Evolutionary conservation across 1,284 basidiomycete species (phyloP), one percentile per base, ranked within the genome.

Genomic region (Amylostereum areolatum): DNA sequence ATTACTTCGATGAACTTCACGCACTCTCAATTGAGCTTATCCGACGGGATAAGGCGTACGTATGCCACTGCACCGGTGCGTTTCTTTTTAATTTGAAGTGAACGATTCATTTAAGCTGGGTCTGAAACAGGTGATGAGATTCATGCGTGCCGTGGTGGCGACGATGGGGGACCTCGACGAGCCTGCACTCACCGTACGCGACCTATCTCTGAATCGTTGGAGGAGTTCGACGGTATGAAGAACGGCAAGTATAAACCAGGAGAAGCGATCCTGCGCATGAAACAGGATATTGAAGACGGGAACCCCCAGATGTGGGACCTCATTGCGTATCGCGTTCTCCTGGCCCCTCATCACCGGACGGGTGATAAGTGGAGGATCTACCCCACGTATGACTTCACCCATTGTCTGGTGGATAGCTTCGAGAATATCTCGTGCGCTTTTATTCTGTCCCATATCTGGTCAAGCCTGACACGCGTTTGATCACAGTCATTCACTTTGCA

Each of bases 281-380:
- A 99, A 73, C 92, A 96, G 73, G 92, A 99, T 65, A 71, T 99
- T 35, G 77, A 83, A 47, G 90, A 92, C 53, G 89, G 90, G 9
- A 99, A 99, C 69, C 96, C 97, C 27, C 94, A 96, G 71, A 98
- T 99, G 96, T 99, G 97, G 97, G 97, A 99, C 70, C 70, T 97
- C 50, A 92, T 97, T 43, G 96, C 96, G 12, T 99, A 99, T 66
- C 86, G 97, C 33, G 92, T 98, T 40, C 78, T 99, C 52, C 80
- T 89, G 47, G 83, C 92, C 5, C 82, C 90, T 36, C 97, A 99
- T 68, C 96, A 99, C 66, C 84, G 97, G 30, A 99, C 97, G 0
- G 85, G 85, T 28, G 83, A 87, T 66, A 89, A 88, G 60, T 99
- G 97, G 97, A 91, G 76, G 62, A 87, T 92, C 58, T 97, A 97